Evolutionary conservation across 192 early-diverging fungal genomes (phyloP).

Genomic region (Mortierella antarctica): DNA sequence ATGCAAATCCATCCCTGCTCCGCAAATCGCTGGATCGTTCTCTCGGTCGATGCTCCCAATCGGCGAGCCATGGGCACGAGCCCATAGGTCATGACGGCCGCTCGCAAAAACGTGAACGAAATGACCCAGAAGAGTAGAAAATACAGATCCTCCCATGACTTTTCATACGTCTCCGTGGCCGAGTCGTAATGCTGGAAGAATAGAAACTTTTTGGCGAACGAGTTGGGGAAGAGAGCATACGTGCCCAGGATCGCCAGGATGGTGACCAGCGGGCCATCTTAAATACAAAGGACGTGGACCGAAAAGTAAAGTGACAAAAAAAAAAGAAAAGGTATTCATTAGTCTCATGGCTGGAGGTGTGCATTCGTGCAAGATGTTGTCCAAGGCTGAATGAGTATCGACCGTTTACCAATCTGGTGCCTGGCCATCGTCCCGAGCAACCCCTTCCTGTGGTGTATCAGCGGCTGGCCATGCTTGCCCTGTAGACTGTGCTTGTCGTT

Average conservation of each 20-base stretch:
- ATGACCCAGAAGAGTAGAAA: constrained; percentile 74
- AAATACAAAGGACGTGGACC: neutral
- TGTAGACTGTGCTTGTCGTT: constrained; percentile 6
- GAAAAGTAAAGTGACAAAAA: neutral
- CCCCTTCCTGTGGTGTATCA: constrained; percentile 31
- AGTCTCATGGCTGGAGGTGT: neutral
- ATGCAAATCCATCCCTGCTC: constrained; percentile 81
- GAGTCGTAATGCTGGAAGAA: constrained; percentile 46
- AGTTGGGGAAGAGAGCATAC: constrained; percentile 29
- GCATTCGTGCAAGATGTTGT: neutral
- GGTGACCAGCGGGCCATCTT: constrained; percentile 36
- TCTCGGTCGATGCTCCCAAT: constrained; percentile 39
- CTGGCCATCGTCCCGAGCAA: constrained; percentile 36
- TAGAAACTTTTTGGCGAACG: constrained; percentile 50
- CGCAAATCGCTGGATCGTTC: constrained; percentile 63
- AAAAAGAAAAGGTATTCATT: neutral
- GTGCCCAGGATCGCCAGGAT: constrained; percentile 33
- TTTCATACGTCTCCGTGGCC: constrained; percentile 48
- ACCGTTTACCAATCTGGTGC: constrained; percentile 46
- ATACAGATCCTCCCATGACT: constrained; percentile 68
- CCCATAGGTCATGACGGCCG: constrained; percentile 64
- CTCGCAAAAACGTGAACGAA: constrained; percentile 70
- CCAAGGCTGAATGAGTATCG: neutral
- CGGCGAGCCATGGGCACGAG: constrained; percentile 56
- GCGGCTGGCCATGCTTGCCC: constrained; percentile 2